Conservation (phyloP, 345 rosid genomes). For the Rhizophora mangle region DNA sequence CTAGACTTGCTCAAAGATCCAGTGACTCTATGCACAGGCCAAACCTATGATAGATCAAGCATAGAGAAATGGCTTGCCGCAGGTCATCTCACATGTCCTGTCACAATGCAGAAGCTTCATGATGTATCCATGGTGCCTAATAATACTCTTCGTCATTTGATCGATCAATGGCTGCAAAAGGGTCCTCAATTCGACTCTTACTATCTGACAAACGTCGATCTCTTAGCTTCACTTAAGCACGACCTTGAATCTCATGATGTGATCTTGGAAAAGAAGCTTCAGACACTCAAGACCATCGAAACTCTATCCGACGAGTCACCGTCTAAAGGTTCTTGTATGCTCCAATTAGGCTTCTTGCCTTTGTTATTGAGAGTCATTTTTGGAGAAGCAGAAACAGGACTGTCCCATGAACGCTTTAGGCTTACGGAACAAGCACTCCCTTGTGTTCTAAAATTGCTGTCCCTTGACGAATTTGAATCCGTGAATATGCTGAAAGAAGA, state of each 20-base stretch:
- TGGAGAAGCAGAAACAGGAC: slow-evolving; percentile 20
- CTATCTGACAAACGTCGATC: slow-evolving; percentile 15
- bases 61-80: slow-evolving; percentile 60
- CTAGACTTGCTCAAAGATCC: slow-evolving; percentile 66
- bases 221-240: slow-evolving; percentile 34
- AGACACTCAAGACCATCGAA: slow-evolving; percentile 26
- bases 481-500: slow-evolving; percentile 42
- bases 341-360: slow-evolving; percentile 47
- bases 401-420: slow-evolving; percentile 25
- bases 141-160: slow-evolving; percentile 59
- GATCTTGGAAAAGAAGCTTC: slow-evolving; percentile 28
- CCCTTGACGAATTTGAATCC: slow-evolving; percentile 18
- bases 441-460: slow-evolving; percentile 37
- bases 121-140: slow-evolving; percentile 59
- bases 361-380: slow-evolving; percentile 38
- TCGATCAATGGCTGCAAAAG: slow-evolving; percentile 48
- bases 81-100: slow-evolving; percentile 66
- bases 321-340: slow-evolving; percentile 19
- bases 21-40: slow-evolving; percentile 67
- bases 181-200: slow-evolving; percentile 27
- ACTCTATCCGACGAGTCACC: slow-evolving; percentile 29
- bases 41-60: slow-evolving; percentile 65
- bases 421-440: slow-evolving; percentile 36
- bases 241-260: slow-evolving; percentile 37
- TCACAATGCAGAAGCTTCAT: slow-evolving; percentile 69